phyloP scores from a whole-genome alignment of 169 alveolate species.

The Ichthyophthirius multifiliis region DNA sequence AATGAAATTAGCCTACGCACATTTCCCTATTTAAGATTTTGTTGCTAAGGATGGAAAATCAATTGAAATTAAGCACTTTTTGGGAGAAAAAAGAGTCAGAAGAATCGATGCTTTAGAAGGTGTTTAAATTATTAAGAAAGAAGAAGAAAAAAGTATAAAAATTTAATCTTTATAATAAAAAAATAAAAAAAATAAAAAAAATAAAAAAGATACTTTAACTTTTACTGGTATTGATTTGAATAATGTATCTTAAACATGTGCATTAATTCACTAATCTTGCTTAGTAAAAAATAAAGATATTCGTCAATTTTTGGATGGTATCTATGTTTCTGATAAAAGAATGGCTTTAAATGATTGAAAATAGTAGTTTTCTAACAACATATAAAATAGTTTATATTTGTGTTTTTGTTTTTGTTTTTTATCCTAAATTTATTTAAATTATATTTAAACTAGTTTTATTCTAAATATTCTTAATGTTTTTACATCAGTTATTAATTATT shows the following conservation, averaged over 20 bases:
- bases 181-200: constrained; percentile 45
- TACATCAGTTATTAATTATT: no score
- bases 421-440: no score
- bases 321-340: constrained; percentile 95
- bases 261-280: constrained; percentile 96
- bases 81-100: constrained; percentile 98
- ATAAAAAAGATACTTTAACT: constrained; percentile 94
- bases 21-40: constrained; percentile 98
- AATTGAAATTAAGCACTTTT: constrained; percentile 97
- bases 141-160: constrained; percentile 31
- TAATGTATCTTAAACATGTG: constrained; percentile 96
- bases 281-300: constrained; percentile 98
- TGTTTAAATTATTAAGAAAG: constrained; percentile 70
- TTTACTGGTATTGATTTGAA: constrained; percentile 97
- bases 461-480: no score
- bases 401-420: no score
- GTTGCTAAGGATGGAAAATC: constrained; percentile 92
- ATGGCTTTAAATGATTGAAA: not conserved
- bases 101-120: constrained; percentile 93
- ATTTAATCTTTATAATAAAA: not conserved
- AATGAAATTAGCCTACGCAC: constrained; percentile 99
- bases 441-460: no score
- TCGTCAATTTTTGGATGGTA: constrained; percentile 99
- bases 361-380: no score
- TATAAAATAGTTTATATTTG: no score